Percentiles rank a stretch among this genome's conserved stretches.
phyloP scores from a whole-genome alignment of 345 rosid species.

The Camelina sativa region DNA sequence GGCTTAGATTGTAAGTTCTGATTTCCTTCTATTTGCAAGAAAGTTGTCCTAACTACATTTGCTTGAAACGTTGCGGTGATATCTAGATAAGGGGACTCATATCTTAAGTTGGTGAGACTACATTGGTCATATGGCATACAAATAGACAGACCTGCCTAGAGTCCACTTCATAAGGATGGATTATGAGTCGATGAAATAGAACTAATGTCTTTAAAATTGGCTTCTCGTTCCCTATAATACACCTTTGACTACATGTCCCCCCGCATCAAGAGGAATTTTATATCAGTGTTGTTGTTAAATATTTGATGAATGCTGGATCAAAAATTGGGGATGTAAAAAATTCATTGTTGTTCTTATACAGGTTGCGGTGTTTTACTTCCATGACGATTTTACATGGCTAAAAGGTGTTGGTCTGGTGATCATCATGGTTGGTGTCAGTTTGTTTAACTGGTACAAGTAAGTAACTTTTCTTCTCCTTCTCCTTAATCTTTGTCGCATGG shows the following conservation, averaged over 20 bases:
- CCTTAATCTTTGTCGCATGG: not conserved
- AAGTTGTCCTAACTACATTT: constrained; percentile 13
- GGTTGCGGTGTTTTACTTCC: constrained; percentile 99
- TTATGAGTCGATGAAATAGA: constrained; percentile 14
- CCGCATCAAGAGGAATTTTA: not conserved
- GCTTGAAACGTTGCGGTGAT: not conserved
- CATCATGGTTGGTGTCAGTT: constrained; percentile 87
- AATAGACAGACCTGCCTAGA: not conserved
- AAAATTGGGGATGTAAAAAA: not conserved
- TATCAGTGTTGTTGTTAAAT: not conserved
- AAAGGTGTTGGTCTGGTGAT: constrained; percentile 86
- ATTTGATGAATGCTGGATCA: constrained; percentile 15
- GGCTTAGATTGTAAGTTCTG: constrained; percentile 10
- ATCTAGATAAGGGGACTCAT: not conserved
- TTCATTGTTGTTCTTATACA: constrained; percentile 38
- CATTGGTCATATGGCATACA: constrained; percentile 1
- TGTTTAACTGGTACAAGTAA: constrained; percentile 99
- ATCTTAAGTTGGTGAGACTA: constrained; percentile 15
- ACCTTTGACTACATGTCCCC: not conserved
- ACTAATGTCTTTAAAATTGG: not conserved
- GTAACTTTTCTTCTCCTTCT: constrained; percentile 36
- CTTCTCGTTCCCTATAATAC: not conserved
- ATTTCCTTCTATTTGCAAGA: not conserved
- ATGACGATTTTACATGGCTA: constrained; percentile 92
- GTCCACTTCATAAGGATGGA: not conserved